These are phyloP conservation scores for Arthrobotrys musiformis DNA, from an alignment of 2,329 filamentous ascomycete genomes.

Conservation along the genomic window DNA sequence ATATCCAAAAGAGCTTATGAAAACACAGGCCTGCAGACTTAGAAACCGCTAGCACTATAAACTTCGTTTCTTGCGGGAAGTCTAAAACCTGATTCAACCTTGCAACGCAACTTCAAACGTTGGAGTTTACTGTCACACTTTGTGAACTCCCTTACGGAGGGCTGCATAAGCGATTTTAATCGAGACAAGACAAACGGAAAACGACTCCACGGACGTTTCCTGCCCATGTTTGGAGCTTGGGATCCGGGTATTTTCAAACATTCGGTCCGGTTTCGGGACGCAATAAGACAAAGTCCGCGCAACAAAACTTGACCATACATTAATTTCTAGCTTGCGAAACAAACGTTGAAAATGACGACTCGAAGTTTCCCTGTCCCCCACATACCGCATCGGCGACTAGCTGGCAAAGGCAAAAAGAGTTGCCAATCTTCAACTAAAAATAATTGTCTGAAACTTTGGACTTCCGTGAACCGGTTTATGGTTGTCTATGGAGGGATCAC, in stretches of 20 bases:
- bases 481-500: neutral
- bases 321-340: too few relatives aligned
- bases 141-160: constrained; percentile 26
- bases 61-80: neutral
- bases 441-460: neutral
- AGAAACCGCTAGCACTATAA: constrained; percentile 9
- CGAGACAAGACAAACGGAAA: constrained; percentile 10
- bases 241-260: neutral
- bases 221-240: neutral
- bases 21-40: constrained; percentile 9
- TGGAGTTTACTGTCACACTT: constrained; percentile 39
- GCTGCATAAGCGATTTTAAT: constrained; percentile 49
- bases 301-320: too few relatives aligned
- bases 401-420: too few relatives aligned
- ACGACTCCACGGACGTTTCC: constrained; percentile 1
- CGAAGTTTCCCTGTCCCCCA: too few relatives aligned
- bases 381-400: too few relatives aligned
- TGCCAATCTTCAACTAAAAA: neutral
- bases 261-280: neutral
- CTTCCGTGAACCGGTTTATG: neutral
- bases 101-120: constrained; percentile 54
- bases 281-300: neutral
- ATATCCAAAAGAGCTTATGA: neutral
- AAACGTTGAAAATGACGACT: neutral
- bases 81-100: constrained; percentile 32